Conservation (phyloP, 108 stramenopile species). For the Cyclotella kingstonii region DNA sequence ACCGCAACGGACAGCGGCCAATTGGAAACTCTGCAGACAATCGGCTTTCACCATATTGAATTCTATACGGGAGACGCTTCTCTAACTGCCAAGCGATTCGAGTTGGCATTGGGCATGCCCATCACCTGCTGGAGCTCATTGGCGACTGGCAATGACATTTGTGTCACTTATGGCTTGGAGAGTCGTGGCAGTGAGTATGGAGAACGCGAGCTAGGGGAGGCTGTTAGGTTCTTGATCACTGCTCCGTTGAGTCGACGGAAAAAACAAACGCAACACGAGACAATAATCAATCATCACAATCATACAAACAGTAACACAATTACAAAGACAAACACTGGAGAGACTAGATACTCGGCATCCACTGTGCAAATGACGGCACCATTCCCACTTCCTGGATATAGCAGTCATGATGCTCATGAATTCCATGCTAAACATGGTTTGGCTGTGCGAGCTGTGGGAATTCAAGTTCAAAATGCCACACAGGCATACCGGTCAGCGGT, state of each 20-base stretch:
- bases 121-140: slow-evolving; percentile 55
- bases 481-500: slow-evolving; percentile 48
- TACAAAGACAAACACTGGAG: neutral
- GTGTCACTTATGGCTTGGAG: slow-evolving; percentile 56
- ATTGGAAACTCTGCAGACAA: slow-evolving; percentile 48
- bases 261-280: neutral
- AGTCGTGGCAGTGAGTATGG: slow-evolving; percentile 19
- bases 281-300: neutral
- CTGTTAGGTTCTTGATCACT: slow-evolving; percentile 35
- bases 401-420: slow-evolving; percentile 30
- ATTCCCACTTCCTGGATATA: slow-evolving; percentile 45
- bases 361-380: slow-evolving; percentile 44
- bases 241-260: slow-evolving; percentile 25
- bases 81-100: slow-evolving; percentile 47
- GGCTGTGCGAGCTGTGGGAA: slow-evolving; percentile 55
- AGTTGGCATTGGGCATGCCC: slow-evolving; percentile 47
- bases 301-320: neutral
- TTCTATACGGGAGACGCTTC: slow-evolving; percentile 63
- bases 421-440: slow-evolving; percentile 58
- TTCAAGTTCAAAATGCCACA: slow-evolving; percentile 43
- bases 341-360: neutral
- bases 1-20: neutral
- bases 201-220: slow-evolving; percentile 19
- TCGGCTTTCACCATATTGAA: slow-evolving; percentile 65
- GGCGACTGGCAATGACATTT: slow-evolving; percentile 58